Evolutionary conservation across 441 rosid genomes (phyloP).

Genomic region (Eruca vesicaria): DNA sequence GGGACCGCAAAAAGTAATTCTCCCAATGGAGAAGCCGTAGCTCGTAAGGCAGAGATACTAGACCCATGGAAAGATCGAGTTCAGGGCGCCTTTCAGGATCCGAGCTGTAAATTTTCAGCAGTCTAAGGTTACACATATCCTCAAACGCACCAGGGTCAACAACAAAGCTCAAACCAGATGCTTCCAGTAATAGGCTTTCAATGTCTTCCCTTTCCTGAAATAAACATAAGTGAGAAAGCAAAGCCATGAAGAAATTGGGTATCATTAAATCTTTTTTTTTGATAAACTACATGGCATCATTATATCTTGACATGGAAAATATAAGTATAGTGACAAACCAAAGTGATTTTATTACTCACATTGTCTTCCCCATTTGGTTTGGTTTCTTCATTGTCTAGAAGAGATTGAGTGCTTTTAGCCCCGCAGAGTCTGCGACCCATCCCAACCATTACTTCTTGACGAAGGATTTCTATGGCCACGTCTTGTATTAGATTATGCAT

Average conservation of each 20-base stretch:
- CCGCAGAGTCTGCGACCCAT: neutral
- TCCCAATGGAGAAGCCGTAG: conserved; percentile 14
- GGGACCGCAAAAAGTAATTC: neutral
- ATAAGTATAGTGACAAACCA: neutral
- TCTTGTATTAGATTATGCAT: conserved; percentile 43
- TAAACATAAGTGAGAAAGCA: neutral
- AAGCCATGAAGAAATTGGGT: neutral
- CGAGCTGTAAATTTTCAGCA: conserved; percentile 2
- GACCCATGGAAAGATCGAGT: neutral
- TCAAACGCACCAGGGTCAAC: neutral
- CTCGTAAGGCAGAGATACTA: conserved; percentile 1
- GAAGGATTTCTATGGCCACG: conserved; percentile 28
- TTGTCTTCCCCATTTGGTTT: neutral
- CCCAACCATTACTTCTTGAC: conserved; percentile 9
- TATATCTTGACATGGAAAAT: neutral
- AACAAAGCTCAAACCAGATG: neutral
- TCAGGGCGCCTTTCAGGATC: neutral
- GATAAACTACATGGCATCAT: too few species aligned
- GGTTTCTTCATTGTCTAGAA: neutral
- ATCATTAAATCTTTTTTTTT: too few species aligned
- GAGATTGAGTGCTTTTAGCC: neutral
- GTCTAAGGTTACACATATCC: conserved; percentile 22
- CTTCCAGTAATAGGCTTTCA: conserved; percentile 25
- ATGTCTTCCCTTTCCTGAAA: conserved; percentile 21
- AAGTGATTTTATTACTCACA: neutral